phyloP scores from a whole-genome alignment of 176 grass and related monocot species.

The Pharus latifolius region DNA sequence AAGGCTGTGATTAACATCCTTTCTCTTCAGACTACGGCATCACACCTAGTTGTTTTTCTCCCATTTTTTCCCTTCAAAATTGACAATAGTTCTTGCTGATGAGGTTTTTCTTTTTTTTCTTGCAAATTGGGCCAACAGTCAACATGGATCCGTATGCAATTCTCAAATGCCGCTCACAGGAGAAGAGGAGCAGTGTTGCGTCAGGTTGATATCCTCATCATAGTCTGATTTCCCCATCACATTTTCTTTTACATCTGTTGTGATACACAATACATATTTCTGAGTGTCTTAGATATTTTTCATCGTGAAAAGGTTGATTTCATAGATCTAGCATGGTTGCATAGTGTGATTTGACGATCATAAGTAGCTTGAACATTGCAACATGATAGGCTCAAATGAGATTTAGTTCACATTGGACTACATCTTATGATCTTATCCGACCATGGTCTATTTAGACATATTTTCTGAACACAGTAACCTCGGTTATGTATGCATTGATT shows the following conservation, averaged over 20 bases:
- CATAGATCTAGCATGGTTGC: neutral
- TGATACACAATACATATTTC: neutral
- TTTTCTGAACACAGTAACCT: no score
- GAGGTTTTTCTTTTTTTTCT: neutral
- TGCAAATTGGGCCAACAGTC: constrained; percentile 23
- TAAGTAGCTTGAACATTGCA: neutral
- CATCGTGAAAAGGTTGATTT: neutral
- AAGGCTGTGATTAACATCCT: no score
- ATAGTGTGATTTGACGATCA: neutral
- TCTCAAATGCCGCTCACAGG: constrained; percentile 70
- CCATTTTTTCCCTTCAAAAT: neutral
- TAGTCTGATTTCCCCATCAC: neutral
- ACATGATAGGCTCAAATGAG: no score
- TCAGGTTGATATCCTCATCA: constrained; percentile 23
- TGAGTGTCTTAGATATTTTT: neutral
- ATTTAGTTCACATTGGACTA: no score
- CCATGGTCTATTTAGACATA: no score
- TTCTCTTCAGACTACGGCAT: no score
- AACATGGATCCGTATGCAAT: constrained; percentile 89
- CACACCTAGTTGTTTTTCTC: neutral
- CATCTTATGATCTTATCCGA: no score
- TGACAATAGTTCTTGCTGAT: neutral
- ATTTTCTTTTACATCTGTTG: neutral
- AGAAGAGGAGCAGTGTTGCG: constrained; percentile 87
- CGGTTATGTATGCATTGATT: no score